These are phyloP conservation scores for Auricularia heimuer DNA, from an alignment of 768 basidiomycete genomes.

Conservation along the genomic window DNA sequence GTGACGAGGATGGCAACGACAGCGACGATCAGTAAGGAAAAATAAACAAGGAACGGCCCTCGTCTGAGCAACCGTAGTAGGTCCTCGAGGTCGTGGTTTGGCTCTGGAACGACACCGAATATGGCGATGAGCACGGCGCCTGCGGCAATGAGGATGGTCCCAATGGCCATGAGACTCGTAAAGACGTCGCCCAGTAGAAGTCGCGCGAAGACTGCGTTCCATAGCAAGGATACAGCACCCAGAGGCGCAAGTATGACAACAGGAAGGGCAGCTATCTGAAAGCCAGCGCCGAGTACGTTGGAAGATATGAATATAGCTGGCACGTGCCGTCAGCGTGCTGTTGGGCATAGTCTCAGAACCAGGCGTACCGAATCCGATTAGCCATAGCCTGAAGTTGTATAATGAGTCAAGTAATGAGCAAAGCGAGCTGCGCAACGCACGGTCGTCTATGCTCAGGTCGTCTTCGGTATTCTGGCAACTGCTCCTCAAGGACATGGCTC, in stretches of 20 bases:
- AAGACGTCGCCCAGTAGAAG: conserved; percentile 79
- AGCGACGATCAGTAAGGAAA: conserved; percentile 55
- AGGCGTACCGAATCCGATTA: conserved; percentile 58
- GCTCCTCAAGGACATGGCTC: conserved; percentile 79
- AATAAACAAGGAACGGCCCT: conserved; percentile 71
- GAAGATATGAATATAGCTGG: conserved; percentile 72
- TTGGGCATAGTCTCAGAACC: conserved; percentile 12
- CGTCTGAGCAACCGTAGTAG: conserved; percentile 67
- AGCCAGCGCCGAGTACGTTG: conserved; percentile 78
- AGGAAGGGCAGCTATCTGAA: conserved; percentile 88
- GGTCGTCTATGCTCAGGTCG: conserved; percentile 70
- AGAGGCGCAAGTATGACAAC: conserved; percentile 92
- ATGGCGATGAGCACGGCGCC: conserved; percentile 85
- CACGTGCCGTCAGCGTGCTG: conserved; percentile 5
- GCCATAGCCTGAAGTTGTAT: conserved; percentile 55
- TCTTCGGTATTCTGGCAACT: conserved; percentile 51
- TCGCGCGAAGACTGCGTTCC: conserved; percentile 88
- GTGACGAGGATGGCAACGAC: conserved; percentile 50
- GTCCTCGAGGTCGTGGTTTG: conserved; percentile 77
- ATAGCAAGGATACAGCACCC: conserved; percentile 84
- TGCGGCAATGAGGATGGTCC: conserved; percentile 76
- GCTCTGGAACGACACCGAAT: conserved; percentile 87
- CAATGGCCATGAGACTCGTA: conserved; percentile 76
- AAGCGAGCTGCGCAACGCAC: conserved; percentile 31
- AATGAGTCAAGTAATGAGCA: conserved; percentile 2